Evolutionary conservation across 768 basidiomycete species (phyloP).

Genomic region (Podaxis carcinomalis): DNA sequence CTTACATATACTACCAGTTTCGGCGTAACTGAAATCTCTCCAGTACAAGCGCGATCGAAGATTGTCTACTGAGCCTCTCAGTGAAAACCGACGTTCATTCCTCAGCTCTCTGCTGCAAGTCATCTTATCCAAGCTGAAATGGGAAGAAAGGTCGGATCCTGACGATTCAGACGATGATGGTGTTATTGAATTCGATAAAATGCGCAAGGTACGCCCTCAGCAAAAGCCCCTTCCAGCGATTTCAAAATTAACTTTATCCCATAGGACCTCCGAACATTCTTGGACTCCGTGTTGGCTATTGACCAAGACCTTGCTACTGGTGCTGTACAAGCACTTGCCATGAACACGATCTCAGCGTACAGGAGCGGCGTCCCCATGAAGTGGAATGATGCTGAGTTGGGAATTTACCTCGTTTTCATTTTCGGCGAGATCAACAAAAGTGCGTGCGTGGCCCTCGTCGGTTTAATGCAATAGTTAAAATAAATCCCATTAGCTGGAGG

Average conservation of each 20-base stretch:
- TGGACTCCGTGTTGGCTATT: constrained; percentile 83
- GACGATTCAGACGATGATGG: constrained; percentile 90
- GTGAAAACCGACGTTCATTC: constrained; percentile 70
- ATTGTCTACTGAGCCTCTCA: constrained; percentile 54
- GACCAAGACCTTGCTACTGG: constrained; percentile 83
- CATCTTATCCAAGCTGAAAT: constrained; percentile 84
- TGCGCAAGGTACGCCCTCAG: constrained; percentile 64
- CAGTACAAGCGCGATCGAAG: constrained; percentile 81
- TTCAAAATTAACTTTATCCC: constrained; percentile 8
- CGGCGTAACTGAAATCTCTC: constrained; percentile 2
- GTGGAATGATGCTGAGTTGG: constrained; percentile 94
- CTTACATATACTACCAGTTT: not conserved
- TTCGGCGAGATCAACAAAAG: constrained; percentile 93
- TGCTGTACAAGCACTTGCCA: constrained; percentile 67
- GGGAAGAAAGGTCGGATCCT: constrained; percentile 76
- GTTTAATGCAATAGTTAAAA: not conserved
- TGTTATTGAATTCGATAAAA: constrained; percentile 71
- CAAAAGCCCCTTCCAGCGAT: not conserved
- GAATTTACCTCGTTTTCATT: constrained; percentile 88
- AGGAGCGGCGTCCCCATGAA: constrained; percentile 58
- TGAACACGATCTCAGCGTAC: constrained; percentile 71
- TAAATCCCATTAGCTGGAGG: constrained; percentile 45
- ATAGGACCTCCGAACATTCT: constrained; percentile 80
- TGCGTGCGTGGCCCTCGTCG: constrained; percentile 28
- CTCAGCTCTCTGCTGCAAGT: constrained; percentile 74